Base-by-base conservation (phyloP, 1,284 basidiomycete species). In the Phenoliferia sp. region DNA sequence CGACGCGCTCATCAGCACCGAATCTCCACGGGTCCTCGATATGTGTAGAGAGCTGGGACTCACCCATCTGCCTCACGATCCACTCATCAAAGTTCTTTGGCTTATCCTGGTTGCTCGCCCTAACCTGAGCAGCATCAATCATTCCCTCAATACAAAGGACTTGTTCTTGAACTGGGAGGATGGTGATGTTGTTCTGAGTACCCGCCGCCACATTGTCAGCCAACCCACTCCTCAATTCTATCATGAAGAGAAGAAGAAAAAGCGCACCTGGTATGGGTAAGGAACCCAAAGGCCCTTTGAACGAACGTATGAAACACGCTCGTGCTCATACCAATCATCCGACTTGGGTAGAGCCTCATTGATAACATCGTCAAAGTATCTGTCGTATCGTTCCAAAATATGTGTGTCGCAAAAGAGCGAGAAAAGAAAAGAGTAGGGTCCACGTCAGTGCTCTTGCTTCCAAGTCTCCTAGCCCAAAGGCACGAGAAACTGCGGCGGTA, bases 231-330 rank as follows among this genome's bases (percentile, higher is more conserved):
- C 12, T 44, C 39, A 44, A 22, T 22, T 6, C 16, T 34, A 31
- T 31, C 4, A 2, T 33, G 52, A 39, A 34, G 9, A 33, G 36
- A 34, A 22, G 9, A 4, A 33, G 39, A 17, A 50, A 35, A 4
- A 12, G 17, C 72, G 32, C 48, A 76, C 75, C 65, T 77, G 76
- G 69, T 75, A 78, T 19, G 77, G 77, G 71, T 77, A 84, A 50
- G 83, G 82, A 17, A 84, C 83, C 83, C 83, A 84, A 60, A 75
- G 73, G 66, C 79, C 78, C 65, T 80, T 80, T 64, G 77, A 80
- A 34, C 82, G 80, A 31, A 84, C 82, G 73, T 84, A 84, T 36
- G 80, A 81, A n/a, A 84, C 81, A 61, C 83, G 79, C 77, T 83
- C 80, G 76, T 83, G 82, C 65, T 80, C 78, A 69, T 80, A 81